phyloP scores from a whole-genome alignment of 2,329 filamentous ascomycete species.

The Xylariaceae sp. region DNA sequence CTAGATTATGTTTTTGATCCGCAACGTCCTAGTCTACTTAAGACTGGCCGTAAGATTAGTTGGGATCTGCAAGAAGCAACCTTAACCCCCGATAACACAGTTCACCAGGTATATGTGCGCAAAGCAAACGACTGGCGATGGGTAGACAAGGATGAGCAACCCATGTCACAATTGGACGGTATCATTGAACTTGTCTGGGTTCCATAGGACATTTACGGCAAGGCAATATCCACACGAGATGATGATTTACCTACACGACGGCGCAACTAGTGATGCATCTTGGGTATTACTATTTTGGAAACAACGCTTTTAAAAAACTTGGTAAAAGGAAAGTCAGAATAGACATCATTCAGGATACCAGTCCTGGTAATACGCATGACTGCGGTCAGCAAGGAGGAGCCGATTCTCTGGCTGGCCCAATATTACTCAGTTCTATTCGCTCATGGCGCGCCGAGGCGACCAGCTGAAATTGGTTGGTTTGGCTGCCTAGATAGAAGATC shows the following conservation, averaged over 20 bases:
- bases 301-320: conserved; percentile 10
- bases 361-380: no score
- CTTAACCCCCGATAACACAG: conserved; percentile 54
- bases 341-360: not conserved
- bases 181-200: conserved; percentile 64
- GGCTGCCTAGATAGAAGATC: not conserved
- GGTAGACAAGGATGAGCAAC: conserved; percentile 51
- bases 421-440: not conserved
- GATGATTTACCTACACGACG: conserved; percentile 29
- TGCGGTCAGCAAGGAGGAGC: no score
- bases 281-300: conserved; percentile 31
- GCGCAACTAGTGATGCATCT: conserved; percentile 29
- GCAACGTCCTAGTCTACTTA: conserved; percentile 52
- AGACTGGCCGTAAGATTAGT: conserved; percentile 57
- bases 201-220: conserved; percentile 39
- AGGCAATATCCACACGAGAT: conserved; percentile 24
- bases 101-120: conserved; percentile 60
- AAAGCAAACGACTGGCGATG: conserved; percentile 60
- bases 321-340: conserved; percentile 5
- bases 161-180: conserved; percentile 60
- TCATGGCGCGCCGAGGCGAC: not conserved
- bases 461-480: not conserved
- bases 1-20: conserved; percentile 59
- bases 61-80: conserved; percentile 60
- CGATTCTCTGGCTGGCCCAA: not conserved